A percentile compares a stretch with the other conserved stretches of the same genome.
phyloP scores from a whole-genome alignment of 352 stramenopile genomes.

The Pythium oligandrum region DNA sequence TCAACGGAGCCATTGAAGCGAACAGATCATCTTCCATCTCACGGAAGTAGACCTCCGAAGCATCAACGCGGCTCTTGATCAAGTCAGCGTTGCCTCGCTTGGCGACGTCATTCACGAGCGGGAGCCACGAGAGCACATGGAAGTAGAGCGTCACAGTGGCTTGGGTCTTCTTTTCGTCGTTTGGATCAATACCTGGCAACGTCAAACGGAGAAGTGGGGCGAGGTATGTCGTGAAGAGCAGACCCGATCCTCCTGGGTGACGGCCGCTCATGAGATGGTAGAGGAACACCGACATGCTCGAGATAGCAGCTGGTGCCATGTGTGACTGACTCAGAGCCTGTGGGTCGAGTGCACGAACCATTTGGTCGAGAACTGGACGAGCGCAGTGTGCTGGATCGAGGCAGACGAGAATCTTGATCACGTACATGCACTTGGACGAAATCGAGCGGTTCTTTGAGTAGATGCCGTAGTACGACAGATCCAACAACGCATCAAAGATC shows the following conservation, averaged over 20 bases:
- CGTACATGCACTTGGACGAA: slow-evolving; percentile 61
- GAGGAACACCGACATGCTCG: slow-evolving; percentile 53
- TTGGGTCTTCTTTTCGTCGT: slow-evolving; percentile 73
- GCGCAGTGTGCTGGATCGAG: slow-evolving; percentile 41
- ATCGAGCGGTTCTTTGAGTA: slow-evolving; percentile 69
- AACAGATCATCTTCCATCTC: slow-evolving; percentile 46
- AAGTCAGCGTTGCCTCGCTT: slow-evolving; percentile 28
- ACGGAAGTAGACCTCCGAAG: slow-evolving; percentile 12
- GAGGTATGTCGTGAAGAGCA: slow-evolving; percentile 59
- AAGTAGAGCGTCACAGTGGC: slow-evolving; percentile 67
- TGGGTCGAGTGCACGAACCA: slow-evolving; percentile 64
- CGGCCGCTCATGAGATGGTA: slow-evolving; percentile 62
- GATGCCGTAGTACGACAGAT: slow-evolving; percentile 59
- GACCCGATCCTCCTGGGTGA: slow-evolving; percentile 28
- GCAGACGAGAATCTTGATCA: slow-evolving; percentile 62
- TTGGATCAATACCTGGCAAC: slow-evolving; percentile 67
- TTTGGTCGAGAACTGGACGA: slow-evolving; percentile 51
- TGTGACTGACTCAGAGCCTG: slow-evolving; percentile 68
- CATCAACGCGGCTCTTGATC: slow-evolving; percentile 2
- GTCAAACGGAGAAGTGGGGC: slow-evolving; percentile 54
- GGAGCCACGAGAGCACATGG: slow-evolving; percentile 59
- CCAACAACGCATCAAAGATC: slow-evolving; percentile 44
- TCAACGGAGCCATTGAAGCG: slow-evolving; percentile 23
- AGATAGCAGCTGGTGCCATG: slow-evolving; percentile 64
- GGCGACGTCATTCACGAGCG: slow-evolving; percentile 57